A percentile compares a stretch with the other conserved stretches of the same genome.
These are phyloP conservation scores for Sistotremastrum niveocremeum DNA, from an alignment of 768 basidiomycete genomes.

Conservation along the genomic window DNA sequence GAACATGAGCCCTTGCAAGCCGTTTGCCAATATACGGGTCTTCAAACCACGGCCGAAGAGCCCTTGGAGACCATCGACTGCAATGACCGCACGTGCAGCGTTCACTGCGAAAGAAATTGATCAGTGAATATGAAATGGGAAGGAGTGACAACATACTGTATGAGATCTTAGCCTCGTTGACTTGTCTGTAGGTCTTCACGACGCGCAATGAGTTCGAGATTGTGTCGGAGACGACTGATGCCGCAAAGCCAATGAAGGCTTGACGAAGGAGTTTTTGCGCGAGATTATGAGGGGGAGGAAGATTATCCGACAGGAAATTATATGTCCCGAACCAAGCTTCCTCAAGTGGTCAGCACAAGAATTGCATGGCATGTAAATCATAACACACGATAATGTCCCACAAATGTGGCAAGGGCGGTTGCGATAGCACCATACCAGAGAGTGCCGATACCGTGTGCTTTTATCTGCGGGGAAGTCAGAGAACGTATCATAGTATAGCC, in stretches of 20 bases:
- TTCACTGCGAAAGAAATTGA: conserved; percentile 20
- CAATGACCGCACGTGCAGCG: conserved; percentile 66
- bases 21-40: conserved; percentile 82
- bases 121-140: not conserved
- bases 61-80: conserved; percentile 60
- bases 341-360: conserved; percentile 2
- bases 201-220: conserved; percentile 83
- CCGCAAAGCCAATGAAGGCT: conserved; percentile 83
- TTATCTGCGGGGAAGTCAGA: conserved; percentile 31
- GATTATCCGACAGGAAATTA: conserved; percentile 55
- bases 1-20: conserved; percentile 86
- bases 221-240: conserved; percentile 76
- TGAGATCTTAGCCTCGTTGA: conserved; percentile 65
- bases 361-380: not conserved
- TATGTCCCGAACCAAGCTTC: conserved; percentile 73
- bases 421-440: conserved; percentile 89
- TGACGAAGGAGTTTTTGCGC: conserved; percentile 56
- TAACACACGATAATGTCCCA: conserved; percentile 71
- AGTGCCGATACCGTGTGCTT: conserved; percentile 58
- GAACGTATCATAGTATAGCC: not conserved
- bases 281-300: conserved; percentile 43
- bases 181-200: conserved; percentile 92
- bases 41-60: conserved; percentile 83
- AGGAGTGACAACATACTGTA: conserved; percentile 31
- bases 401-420: conserved; percentile 87